Base-by-base conservation (phyloP, 305 asterid genomes). In the Solanum hybrid region DNA sequence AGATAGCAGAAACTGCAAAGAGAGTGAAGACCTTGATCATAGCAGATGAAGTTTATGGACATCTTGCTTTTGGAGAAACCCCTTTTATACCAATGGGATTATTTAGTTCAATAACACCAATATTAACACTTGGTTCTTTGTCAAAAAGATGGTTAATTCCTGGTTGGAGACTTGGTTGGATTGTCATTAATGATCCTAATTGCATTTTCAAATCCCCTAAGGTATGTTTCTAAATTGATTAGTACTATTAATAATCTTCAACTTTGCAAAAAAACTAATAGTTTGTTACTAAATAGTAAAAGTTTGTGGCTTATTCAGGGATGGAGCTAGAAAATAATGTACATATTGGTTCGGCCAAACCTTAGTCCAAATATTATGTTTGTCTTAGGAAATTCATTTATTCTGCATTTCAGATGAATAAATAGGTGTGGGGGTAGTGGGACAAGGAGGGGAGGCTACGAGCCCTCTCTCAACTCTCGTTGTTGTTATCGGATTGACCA, bases 1-100 rank as follows among this genome's bases (percentile, higher is more conserved):
- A 31, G 93, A 88, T 92, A 34, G 94, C 92, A 82, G 90, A 91
- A 91, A 89, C 89, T 15, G 94, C 92, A 77, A 76, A 91, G 80
- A 84, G 81, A 89, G 92, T 92, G 71, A 76, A 86, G 38, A 81
- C 89, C 29, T 69, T 89, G 29, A 79, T 92, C 11, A 86, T 92
- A 81, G 92, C 94, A 88, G 92, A 92, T 88, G 94, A 92, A 92
- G 94, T 91, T 32, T 92, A 92, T 32, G 94, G 92, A 4, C 92
- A 92, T 75, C 92, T 92, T 31, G 88, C 91, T 31, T 91, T 92
- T 45, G 94, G 94, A 42, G 86, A 78, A 75, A 91, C 66, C 32
- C 92, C 93, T 27, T 92, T 92, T 76, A 91, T 82, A 69, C 86
- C 92, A 19, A 92, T 91, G 93, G 92, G 92, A 31, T 87, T 88